Evolutionary conservation across 1,284 basidiomycete genomes (phyloP).

Genomic region (Rhodotorula sp.): DNA sequence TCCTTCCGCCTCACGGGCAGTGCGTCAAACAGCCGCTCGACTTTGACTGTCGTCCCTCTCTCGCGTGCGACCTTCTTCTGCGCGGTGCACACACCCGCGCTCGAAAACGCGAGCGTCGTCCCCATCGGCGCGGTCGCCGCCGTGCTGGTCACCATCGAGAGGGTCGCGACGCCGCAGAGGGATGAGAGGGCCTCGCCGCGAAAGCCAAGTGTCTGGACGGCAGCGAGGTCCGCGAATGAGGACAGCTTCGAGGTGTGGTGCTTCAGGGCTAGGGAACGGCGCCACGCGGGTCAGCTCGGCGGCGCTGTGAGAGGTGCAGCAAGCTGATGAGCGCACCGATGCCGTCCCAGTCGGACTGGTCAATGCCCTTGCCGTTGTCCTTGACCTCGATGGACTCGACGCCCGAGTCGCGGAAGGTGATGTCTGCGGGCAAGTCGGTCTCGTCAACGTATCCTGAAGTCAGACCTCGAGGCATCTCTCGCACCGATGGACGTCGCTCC

Average conservation of each 20-base stretch:
- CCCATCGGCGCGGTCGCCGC: slow-evolving; percentile 72
- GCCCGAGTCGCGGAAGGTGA: slow-evolving; percentile 87
- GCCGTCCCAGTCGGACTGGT: slow-evolving; percentile 70
- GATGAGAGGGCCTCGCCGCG: slow-evolving; percentile 94
- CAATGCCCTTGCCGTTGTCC: slow-evolving; percentile 90
- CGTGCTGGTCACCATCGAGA: slow-evolving; percentile 74
- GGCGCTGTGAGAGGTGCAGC: not conserved
- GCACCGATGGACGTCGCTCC: slow-evolving; percentile 81
- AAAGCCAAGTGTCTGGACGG: slow-evolving; percentile 87
- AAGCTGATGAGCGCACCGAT: slow-evolving; percentile 63
- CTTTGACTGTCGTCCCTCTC: slow-evolving; percentile 82
- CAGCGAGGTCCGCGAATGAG: slow-evolving; percentile 71
- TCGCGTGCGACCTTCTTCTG: slow-evolving; percentile 47
- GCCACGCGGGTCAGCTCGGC: not conserved
- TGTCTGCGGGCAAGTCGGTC: slow-evolving; percentile 60
- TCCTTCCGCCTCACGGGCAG: slow-evolving; percentile 92
- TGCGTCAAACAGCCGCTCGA: slow-evolving; percentile 74
- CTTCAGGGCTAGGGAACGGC: slow-evolving; percentile 66
- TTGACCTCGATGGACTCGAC: slow-evolving; percentile 82
- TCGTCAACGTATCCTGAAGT: not conserved
- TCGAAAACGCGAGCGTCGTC: slow-evolving; percentile 65
- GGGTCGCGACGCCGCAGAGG: slow-evolving; percentile 80
- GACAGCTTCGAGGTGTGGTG: slow-evolving; percentile 92
- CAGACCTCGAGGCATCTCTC: slow-evolving; percentile 42
- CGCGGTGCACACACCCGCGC: slow-evolving; percentile 43